phyloP scores from a whole-genome alignment of 495 filamentous ascomycete species.

The Chaetomium tenue region DNA sequence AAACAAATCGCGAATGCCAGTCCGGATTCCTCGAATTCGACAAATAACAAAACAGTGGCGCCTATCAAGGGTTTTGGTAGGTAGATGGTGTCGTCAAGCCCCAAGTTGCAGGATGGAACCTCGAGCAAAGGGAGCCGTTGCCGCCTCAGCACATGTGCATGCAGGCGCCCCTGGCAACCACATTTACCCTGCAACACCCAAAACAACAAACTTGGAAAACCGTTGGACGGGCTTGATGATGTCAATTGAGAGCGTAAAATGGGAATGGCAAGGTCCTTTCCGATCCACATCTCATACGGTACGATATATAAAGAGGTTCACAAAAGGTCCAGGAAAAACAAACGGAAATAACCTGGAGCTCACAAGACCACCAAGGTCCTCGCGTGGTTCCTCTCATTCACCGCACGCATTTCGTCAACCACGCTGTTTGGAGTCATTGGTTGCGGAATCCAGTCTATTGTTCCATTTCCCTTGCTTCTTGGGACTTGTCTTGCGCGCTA shows the following conservation, averaged over 20 bases:
- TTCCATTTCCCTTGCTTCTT: not conserved
- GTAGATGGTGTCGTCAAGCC: not conserved
- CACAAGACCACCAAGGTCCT: not conserved
- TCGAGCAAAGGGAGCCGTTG: not conserved
- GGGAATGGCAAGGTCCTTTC: not conserved
- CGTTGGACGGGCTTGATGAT: not conserved
- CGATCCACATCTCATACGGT: not conserved
- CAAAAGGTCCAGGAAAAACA: not conserved
- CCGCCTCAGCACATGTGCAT: not conserved
- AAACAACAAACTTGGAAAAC: constrained; percentile 3
- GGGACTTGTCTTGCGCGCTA: not conserved
- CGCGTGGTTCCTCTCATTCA: not conserved
- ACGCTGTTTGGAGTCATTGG: too few relatives aligned
- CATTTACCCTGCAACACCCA: constrained; percentile 8
- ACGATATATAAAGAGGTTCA: too few relatives aligned
- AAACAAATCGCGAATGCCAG: constrained; percentile 18
- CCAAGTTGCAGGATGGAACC: not conserved
- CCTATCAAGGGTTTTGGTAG: not conserved
- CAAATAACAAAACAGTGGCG: constrained; percentile 1
- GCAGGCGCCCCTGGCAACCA: constrained; percentile 9
- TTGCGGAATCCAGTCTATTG: not conserved
- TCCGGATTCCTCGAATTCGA: not conserved
- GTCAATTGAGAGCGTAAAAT: not conserved
- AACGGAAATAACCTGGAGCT: not conserved
- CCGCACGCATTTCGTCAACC: not conserved